Conservation (phyloP, 2,329 filamentous ascomycete species). For the Trichoderma citrinoviride region DNA sequence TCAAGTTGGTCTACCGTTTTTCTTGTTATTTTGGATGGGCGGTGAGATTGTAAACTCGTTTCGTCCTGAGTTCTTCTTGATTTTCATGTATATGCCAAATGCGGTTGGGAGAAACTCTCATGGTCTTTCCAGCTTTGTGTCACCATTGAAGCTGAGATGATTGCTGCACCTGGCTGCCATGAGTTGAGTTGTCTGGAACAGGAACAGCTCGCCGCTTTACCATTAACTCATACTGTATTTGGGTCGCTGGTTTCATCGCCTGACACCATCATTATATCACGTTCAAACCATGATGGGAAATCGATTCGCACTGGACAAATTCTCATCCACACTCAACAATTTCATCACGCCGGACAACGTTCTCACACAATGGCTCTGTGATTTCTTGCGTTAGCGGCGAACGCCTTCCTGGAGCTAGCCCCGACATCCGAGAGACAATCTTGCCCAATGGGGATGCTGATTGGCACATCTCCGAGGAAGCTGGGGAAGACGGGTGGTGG, state of each 20-base stretch:
- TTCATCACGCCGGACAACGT: not conserved
- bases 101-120: too few relatives aligned
- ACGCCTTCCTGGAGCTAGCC: not conserved
- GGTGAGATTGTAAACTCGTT: not conserved
- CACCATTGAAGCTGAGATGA: not conserved
- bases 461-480: conserved; percentile 18
- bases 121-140: not conserved
- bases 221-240: not conserved
- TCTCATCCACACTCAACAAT: not conserved
- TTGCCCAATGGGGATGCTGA: conserved; percentile 1
- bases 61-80: not conserved
- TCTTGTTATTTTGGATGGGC: not conserved
- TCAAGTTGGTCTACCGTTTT: not conserved
- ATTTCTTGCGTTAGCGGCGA: conserved; percentile 13
- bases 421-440: not conserved
- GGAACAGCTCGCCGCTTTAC: not conserved
- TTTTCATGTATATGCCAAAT: too few relatives aligned
- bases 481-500: conserved; percentile 8
- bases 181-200: not conserved
- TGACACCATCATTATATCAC: not conserved
- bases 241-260: not conserved
- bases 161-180: not conserved
- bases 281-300: not conserved
- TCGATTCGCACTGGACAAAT: not conserved
- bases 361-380: not conserved